Conservation (phyloP, 139 green algal species). For the Zygnema cylindricum region DNA sequence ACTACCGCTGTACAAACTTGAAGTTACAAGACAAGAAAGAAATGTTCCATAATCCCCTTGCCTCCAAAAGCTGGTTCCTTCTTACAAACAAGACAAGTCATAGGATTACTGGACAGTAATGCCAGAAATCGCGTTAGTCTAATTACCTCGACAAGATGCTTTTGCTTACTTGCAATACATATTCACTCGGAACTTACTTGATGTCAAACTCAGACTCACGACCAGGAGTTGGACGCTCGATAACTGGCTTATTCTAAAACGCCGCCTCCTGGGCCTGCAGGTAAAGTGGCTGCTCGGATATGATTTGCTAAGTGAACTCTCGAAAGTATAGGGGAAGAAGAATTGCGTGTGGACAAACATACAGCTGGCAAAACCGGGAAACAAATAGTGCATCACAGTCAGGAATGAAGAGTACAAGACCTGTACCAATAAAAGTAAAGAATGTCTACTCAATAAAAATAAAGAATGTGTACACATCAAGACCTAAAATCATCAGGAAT, state of each 20-base stretch:
- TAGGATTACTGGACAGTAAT: not conserved
- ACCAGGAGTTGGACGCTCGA: constrained; percentile 45
- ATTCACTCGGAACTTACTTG: constrained; percentile 39
- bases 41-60: not conserved
- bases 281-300: not conserved
- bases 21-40: not conserved
- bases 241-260: constrained; percentile 46
- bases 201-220: constrained; percentile 60
- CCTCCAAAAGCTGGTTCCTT: not conserved
- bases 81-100: not conserved
- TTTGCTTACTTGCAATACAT: not conserved
- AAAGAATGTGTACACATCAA: no score
- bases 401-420: no score
- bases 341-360: no score
- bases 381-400: no score
- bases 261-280: constrained; percentile 42
- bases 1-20: not conserved
- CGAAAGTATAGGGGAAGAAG: no score
- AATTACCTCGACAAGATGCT: not conserved
- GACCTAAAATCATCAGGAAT: no score
- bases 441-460: no score
- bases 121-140: not conserved
- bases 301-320: no score
- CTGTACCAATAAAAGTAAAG: no score
- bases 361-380: no score